Conservation (phyloP, 2,329 filamentous ascomycete genomes). For the Xylogone sp. region DNA sequence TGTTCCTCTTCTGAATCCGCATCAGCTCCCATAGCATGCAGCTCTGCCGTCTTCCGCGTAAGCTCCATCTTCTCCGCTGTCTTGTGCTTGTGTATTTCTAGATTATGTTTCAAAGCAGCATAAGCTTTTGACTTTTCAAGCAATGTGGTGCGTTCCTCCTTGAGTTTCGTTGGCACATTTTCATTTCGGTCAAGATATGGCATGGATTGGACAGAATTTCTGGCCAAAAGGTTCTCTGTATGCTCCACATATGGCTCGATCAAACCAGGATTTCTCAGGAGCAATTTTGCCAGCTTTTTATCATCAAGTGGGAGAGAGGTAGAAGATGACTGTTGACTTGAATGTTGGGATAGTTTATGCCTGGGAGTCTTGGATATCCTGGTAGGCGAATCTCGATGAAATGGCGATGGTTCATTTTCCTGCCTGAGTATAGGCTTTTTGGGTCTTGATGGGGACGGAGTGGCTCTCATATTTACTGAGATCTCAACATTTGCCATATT, state of each 20-base stretch:
- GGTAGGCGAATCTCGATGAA: conserved; percentile 18
- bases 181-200: conserved; percentile 18
- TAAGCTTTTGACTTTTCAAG: conserved; percentile 19
- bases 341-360: conserved; percentile 1
- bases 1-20: conserved; percentile 16
- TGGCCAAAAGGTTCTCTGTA: conserved; percentile 11
- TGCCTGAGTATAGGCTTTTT: conserved; percentile 15
- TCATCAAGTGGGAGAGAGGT: conserved; percentile 19
- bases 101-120: conserved; percentile 6
- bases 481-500: conserved; percentile 3
- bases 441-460: conserved; percentile 21
- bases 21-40: conserved; percentile 17
- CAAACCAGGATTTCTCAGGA: conserved; percentile 15
- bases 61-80: conserved; percentile 18
- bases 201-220: conserved; percentile 17
- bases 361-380: conserved; percentile 9
- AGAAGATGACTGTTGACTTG: conserved; percentile 16
- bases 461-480: conserved; percentile 7
- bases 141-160: conserved; percentile 18
- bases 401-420: conserved; percentile 20
- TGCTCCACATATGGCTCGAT: conserved; percentile 17
- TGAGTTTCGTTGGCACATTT: conserved; percentile 15
- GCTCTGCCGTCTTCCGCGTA: conserved; percentile 12
- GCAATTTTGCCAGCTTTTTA: conserved; percentile 19
- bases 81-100: conserved; percentile 7